Evolutionary conservation across 345 rosid species (phyloP).

Genomic region (Firmiana major): DNA sequence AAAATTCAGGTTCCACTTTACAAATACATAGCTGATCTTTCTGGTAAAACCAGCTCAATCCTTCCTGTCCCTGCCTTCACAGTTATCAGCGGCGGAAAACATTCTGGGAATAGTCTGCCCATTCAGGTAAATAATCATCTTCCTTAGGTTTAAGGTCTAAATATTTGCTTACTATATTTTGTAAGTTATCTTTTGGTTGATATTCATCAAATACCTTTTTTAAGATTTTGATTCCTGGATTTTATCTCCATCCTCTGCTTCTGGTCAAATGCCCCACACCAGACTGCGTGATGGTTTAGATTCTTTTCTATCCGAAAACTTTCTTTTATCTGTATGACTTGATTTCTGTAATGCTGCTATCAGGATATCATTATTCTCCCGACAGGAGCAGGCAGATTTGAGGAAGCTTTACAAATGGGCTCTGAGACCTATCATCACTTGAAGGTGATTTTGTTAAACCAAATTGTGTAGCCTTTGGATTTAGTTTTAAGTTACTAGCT

Average conservation of each 20-base stretch:
- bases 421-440: conserved; percentile 94
- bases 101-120: conserved; percentile 76
- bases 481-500: neutral
- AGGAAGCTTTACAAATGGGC: conserved; percentile 97
- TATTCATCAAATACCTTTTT: neutral
- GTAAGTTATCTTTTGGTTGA: neutral
- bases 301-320: conserved; percentile 10
- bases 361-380: conserved; percentile 96
- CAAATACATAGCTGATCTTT: conserved; percentile 86
- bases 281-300: neutral
- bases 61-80: conserved; percentile 96
- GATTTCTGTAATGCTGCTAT: conserved; percentile 17
- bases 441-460: conserved; percentile 53
- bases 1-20: conserved; percentile 74
- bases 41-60: conserved; percentile 56
- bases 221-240: neutral
- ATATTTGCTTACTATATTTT: neutral
- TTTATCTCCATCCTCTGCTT: neutral
- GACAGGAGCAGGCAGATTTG: conserved; percentile 80
- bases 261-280: neutral
- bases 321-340: neutral
- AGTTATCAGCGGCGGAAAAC: conserved; percentile 87
- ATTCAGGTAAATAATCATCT: conserved; percentile 52
- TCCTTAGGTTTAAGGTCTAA: conserved; percentile 2
- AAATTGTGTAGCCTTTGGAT: conserved; percentile 10